Base-by-base conservation (phyloP, 768 basidiomycete species). In the Phanerochaete carnosa region DNA sequence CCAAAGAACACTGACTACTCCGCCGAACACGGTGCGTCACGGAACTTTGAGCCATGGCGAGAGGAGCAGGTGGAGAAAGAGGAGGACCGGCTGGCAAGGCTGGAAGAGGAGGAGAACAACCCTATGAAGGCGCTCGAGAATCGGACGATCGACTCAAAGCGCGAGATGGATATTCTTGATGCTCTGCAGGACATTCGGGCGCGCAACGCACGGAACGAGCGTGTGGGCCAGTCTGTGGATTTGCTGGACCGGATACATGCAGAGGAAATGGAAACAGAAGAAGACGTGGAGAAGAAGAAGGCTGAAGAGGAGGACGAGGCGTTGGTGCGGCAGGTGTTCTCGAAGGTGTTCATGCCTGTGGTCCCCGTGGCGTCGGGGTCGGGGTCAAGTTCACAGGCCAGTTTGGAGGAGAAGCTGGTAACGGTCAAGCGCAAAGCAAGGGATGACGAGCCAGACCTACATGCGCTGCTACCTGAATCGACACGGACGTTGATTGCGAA, bases 161-260 rank as follows among this genome's bases (percentile, higher is more conserved):
- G 95, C 55, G 96, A 98, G 76, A 99, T 99, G 97, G 97, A 98
- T 69, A 90, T 96, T 57, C 82, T 98, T 66, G 97, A 99, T 70
- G 94, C 94, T 13, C 79, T 99, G 60, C 94, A 97, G 71, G 95
- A 98, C 63, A 93, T 95, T 61, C 81, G 92, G 57, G 90, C 90
- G 12, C 80, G 88, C 56, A 95, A 95, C 71, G 89, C 93, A 1
- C 83, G 95, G 58, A 93, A 94, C 65, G 96, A 98, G 66, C 81
- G 94, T 30, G 78, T 93, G 23, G 94, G 91, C 16, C 84, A 92
- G 45, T 76, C 84, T 0, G 86, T 86, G 9, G 89, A 92, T 67
- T 72, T 96, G 43, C 63, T 86, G 23, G 87, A 83, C 5, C 79
- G 86, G 55, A 70, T 92, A 35, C 80, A 76, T 5, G 73, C 76